Percentiles rank a stretch among this genome's conserved stretches.
Conservation (phyloP, 139 green algal genomes). For the Microglena sp. region DNA sequence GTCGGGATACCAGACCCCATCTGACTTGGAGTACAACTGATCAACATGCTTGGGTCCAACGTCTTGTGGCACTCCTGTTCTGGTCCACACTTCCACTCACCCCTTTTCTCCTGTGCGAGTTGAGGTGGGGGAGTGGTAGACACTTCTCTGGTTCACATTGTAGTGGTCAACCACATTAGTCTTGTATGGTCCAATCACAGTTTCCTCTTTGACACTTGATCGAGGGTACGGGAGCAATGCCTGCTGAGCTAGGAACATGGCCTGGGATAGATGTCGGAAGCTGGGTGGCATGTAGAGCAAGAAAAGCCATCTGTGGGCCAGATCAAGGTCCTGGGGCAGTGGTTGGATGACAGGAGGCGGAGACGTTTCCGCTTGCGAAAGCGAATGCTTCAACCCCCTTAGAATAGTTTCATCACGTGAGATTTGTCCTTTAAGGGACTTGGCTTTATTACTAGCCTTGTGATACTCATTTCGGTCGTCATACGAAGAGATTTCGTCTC, state of each 20-base stretch:
- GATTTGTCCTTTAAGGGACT: too few relatives aligned
- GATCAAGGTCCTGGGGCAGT: constrained; percentile 7
- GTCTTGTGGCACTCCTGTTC: not conserved
- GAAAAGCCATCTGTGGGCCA: constrained; percentile 30
- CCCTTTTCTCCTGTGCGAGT: constrained; percentile 2
- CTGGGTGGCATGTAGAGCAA: constrained; percentile 38
- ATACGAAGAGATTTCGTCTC: too few relatives aligned
- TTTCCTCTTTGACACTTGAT: not conserved
- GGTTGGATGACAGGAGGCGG: constrained; percentile 33
- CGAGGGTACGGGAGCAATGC: constrained; percentile 24
- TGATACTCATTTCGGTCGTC: too few relatives aligned
- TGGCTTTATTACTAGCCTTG: too few relatives aligned
- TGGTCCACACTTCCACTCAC: not conserved
- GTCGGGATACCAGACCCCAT: constrained; percentile 45
- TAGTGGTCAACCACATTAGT: too few relatives aligned
- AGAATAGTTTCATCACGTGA: too few relatives aligned
- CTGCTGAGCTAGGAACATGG: constrained; percentile 30
- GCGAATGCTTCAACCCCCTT: too few relatives aligned
- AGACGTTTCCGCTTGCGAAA: not conserved
- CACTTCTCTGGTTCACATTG: not conserved
- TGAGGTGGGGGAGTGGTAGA: not conserved
- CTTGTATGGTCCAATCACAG: too few relatives aligned
- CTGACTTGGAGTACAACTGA: not conserved
- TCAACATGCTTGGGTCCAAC: constrained; percentile 24
- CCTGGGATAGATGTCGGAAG: constrained; percentile 27